Evolutionary conservation across 371 early-diverging fungal genomes (phyloP).

Genomic region (Choanephora cucurbitarum): DNA sequence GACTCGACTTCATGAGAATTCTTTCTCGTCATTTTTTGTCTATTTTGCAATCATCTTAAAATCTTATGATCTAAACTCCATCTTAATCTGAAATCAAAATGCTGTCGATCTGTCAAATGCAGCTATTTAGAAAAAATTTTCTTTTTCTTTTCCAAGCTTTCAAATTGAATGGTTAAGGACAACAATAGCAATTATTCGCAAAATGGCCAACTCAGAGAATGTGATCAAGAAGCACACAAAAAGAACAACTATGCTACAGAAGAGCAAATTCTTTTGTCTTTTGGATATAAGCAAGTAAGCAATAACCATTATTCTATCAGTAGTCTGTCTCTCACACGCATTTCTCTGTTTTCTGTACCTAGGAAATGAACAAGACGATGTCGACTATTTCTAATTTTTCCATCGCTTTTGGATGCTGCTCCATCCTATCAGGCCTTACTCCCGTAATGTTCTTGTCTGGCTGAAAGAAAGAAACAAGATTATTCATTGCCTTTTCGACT

Average conservation of each 20-base stretch:
- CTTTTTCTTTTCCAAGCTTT: not conserved
- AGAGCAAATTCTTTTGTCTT: slow-evolving; percentile 51
- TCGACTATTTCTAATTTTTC: slow-evolving; percentile 65
- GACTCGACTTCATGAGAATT: no score
- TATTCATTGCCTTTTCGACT: not conserved
- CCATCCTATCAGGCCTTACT: slow-evolving; percentile 62
- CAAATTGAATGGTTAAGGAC: slow-evolving; percentile 17
- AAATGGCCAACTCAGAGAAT: slow-evolving; percentile 5
- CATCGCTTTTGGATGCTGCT: slow-evolving; percentile 64
- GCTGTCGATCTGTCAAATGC: not conserved
- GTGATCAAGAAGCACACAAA: slow-evolving; percentile 24
- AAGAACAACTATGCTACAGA: slow-evolving; percentile 37
- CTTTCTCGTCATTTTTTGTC: no score
- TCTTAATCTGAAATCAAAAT: no score
- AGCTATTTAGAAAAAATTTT: not conserved
- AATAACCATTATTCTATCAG: no score
- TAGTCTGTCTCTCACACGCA: no score
- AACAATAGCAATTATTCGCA: slow-evolving; percentile 10
- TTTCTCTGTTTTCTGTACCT: no score
- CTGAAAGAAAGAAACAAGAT: not conserved
- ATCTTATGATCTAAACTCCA: no score
- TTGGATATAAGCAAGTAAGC: slow-evolving; percentile 63
- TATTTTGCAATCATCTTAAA: no score
- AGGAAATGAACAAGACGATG: slow-evolving; percentile 70
- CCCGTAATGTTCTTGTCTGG: slow-evolving; percentile 30